Base-by-base conservation (phyloP, 164 flowering plant genomes). In the Piper longum region DNA sequence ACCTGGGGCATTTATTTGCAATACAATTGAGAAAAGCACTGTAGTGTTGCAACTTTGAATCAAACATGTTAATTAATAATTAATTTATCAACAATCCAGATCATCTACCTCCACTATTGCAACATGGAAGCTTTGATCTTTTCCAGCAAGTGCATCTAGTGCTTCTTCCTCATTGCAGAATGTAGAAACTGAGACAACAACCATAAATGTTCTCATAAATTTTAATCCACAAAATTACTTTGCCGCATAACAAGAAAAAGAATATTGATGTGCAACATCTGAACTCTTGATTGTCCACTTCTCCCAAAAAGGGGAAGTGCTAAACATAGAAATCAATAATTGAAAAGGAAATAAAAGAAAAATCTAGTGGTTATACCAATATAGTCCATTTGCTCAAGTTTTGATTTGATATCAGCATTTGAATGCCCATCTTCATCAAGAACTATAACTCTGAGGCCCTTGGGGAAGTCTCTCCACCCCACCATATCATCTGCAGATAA, bases 311-410 rank as follows among this genome's bases (percentile, higher is more conserved):
- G 36, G 1, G 36, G 36, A 26, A 26, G 36, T 26, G 36, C 36
- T 26, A 26, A 26, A 26, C 36, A 26, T 26, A 44, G 48, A 44
- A 1, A 2, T 44, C 48, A 44, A 44, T 7, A 2, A 7, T 1
- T 1, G 16, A 6, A 56, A 56, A 7, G 57, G 16, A 9, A 56
- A 56, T 44, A 6, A 65, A 45, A 17, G 17, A 4, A 19, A 40
- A 62, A 36, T 11, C 13, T 14, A 16, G 7, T 14, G n/a, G 64
- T 63, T 62, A 19, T 62, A 91, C 97, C 97, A 63, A 80, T 71
- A 74, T 88, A 88, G 43, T 91, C 93, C 97, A 91, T 86, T 51
- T 77, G 79, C 70, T 86, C 85, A 54, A 91, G 93, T 78, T 85
- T 85, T 42, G 85, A 75, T 78, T 73, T 86, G 63, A 82, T 78